Base-by-base conservation (phyloP, 2,329 filamentous ascomycete genomes). In the Thelonectria blattea region DNA sequence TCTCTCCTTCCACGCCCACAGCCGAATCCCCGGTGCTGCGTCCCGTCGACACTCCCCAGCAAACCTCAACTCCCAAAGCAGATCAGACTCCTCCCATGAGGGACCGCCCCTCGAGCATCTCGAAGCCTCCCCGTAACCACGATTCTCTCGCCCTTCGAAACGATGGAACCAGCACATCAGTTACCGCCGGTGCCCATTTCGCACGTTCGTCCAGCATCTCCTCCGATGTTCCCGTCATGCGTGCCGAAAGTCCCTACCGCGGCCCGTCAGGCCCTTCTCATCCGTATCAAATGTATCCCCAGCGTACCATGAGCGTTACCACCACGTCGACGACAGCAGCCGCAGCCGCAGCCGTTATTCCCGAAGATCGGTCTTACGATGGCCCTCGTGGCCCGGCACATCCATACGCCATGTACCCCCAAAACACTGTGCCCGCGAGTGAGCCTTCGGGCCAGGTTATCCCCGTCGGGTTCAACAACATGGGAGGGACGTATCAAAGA, bases 401-500 rank as follows among this genome's bases (percentile, higher is more conserved):
- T 72, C 93, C 93, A 0, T 97, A 97, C 73, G 86, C 84, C 42
- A 86, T 96, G 82, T 97, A 97, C 70, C 84, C 91, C 5, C 93
- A 97, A 73, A 92, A 88, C 67, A 91, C 91, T 0, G 83, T 86
- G 5, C 76, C 67, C 5, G 62, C 66, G 1, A 65, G 82, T 1
- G 86, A 89, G 61, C 81, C 86, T 11, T 65, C 63, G 5, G 72
- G 72, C 58, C 73, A 72, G 63, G 65, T 69, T 60, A 90, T 88
- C 63, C 89, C 86, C 1, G 83, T 95, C 14, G 92, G 92, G 4
- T 97, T 96, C 66, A 87, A 88, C 7, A 89, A 89, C 6, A 78
- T 87, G 37, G 81, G 81, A 6, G 85, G 84, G 61, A 79, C 83
- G 56, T 96, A 93, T 68, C 90, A 89, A 70, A 82, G 91, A 63